These are phyloP conservation scores for Mycocentrospora acerina DNA, from an alignment of 2,329 filamentous ascomycete species.

Conservation along the genomic window DNA sequence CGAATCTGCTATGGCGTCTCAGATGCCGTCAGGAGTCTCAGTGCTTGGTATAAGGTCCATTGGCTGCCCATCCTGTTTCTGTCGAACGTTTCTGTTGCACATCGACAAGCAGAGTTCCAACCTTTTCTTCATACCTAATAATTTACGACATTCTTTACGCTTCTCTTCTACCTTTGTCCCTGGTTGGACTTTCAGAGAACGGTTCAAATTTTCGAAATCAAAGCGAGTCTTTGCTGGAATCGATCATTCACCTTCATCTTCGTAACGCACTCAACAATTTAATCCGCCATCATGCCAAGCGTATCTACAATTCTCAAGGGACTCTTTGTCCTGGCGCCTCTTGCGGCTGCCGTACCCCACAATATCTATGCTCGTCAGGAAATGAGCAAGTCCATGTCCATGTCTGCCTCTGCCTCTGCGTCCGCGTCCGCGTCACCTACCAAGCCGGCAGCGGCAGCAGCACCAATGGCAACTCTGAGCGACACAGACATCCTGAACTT, in stretches of 20 bases:
- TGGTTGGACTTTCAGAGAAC: constrained; percentile 43
- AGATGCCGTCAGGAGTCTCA: constrained; percentile 35
- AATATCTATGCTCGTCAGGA: constrained; percentile 28
- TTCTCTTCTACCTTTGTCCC: constrained; percentile 41
- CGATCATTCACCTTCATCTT: constrained; percentile 26
- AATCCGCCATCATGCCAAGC: constrained; percentile 42
- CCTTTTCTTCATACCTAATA: constrained; percentile 40
- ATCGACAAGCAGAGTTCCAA: constrained; percentile 37
- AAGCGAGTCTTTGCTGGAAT: constrained; percentile 42
- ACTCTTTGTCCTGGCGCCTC: constrained; percentile 38
- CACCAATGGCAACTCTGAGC: constrained; percentile 39
- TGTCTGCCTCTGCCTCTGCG: constrained; percentile 9
- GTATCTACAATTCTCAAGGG: constrained; percentile 38
- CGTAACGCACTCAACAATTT: constrained; percentile 24
- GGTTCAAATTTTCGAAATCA: constrained; percentile 39
- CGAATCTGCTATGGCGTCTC: constrained; percentile 42
- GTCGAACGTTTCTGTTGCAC: constrained; percentile 37
- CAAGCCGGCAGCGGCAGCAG: constrained; percentile 20
- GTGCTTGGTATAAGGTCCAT: constrained; percentile 41
- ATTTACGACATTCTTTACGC: constrained; percentile 38
- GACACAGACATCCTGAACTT: constrained; percentile 58
- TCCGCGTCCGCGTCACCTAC: constrained; percentile 18
- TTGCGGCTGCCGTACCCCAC: constrained; percentile 35
- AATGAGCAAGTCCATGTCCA: constrained; percentile 7
- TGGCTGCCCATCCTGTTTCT: constrained; percentile 41